Percentiles rank a stretch among this genome's conserved stretches.
These are phyloP conservation scores for Cytospora chrysosperma DNA, from an alignment of 2,329 filamentous ascomycete genomes.

Conservation along the genomic window DNA sequence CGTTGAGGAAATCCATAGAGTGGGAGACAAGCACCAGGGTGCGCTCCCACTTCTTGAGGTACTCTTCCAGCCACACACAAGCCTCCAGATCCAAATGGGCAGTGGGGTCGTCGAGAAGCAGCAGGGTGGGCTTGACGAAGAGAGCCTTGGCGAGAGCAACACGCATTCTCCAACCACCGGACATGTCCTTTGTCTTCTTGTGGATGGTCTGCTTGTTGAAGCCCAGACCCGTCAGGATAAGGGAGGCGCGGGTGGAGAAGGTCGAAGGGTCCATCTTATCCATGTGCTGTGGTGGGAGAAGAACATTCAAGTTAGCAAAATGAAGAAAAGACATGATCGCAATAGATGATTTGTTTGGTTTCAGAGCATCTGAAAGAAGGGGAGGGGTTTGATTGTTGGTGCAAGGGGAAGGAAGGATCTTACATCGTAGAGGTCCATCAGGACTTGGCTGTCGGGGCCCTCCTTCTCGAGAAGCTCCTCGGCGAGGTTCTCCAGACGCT, in stretches of 20 bases:
- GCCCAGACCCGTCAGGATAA: slow-evolving; percentile 96
- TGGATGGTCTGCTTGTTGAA: slow-evolving; percentile 98
- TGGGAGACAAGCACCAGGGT: slow-evolving; percentile 96
- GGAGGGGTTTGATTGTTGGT: no score
- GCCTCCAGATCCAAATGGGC: slow-evolving; percentile 99
- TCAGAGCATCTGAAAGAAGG: no score
- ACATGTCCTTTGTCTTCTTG: slow-evolving; percentile 99
- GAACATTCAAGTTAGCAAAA: slow-evolving; percentile 26
- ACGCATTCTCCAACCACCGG: slow-evolving; percentile 99
- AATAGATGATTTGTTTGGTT: slow-evolving; percentile 22
- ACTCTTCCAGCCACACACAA: slow-evolving; percentile 99
- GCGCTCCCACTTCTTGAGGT: slow-evolving; percentile 99
- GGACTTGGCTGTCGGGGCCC: slow-evolving; percentile 83
- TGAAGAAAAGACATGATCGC: background rate
- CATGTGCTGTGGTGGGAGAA: slow-evolving; percentile 68
- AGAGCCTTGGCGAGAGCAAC: slow-evolving; percentile 95
- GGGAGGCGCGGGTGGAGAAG: slow-evolving; percentile 90
- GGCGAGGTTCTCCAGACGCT: slow-evolving; percentile 81
- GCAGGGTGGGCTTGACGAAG: slow-evolving; percentile 94
- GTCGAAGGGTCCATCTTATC: slow-evolving; percentile 98
- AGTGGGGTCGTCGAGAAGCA: slow-evolving; percentile 96
- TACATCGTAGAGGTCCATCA: slow-evolving; percentile 96
- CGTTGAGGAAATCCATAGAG: slow-evolving; percentile 98
- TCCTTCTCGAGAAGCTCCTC: slow-evolving; percentile 90
- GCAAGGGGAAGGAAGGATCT: slow-evolving; percentile 32